Base-by-base conservation (phyloP, 1,284 basidiomycete species). In the Tetrapyrgos nigripes region DNA sequence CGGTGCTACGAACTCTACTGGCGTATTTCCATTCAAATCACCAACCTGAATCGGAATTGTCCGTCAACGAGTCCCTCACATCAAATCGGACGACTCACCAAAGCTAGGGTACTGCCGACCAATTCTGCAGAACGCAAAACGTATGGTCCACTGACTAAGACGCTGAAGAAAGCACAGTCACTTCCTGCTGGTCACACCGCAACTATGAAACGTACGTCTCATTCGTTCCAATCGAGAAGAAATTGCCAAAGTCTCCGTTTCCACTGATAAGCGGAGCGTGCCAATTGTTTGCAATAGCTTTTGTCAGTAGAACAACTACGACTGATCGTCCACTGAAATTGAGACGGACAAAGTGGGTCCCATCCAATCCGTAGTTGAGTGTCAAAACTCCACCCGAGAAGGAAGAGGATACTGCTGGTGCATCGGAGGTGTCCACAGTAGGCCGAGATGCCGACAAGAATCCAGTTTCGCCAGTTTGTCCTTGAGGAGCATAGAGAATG, bases 141-240 rank as follows among this genome's bases (percentile, higher is more conserved):
- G 58, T 84, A 83, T 1, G 83, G 83, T 1, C 83, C 83, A 33
- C 77, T 73, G 44, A 84, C 79, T 29, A 84, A 73, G 24, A 83
- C 74, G n/a, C 79, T 81, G 27, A 23, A 37, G 4, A 14, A 40
- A 28, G 11, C 28, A n/a, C n/a, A n/a, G 45, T 19, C 19, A 9
- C n/a, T 3, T 24, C 23, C 6, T 27, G n/a, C n/a, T 8, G 21
- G 17, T 43, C 24, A 13, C 17, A 24, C 19, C 27, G 5, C 21
- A 28, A 31, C n/a, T 17, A 33, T 11, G 14, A 27, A 9, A 58
- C 65, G 44, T 54, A 78, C 73, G 74, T 80, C 48, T 73, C 63
- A 61, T 84, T 85, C 13, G 79, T 77, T 26, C 82, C 83, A 27
- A 84, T 59, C 6, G 78, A 78, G 69, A 81, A 84, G 64, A 74